Evolutionary conservation across 169 alveolate species (phyloP).

Genomic region (Theileria parva): DNA sequence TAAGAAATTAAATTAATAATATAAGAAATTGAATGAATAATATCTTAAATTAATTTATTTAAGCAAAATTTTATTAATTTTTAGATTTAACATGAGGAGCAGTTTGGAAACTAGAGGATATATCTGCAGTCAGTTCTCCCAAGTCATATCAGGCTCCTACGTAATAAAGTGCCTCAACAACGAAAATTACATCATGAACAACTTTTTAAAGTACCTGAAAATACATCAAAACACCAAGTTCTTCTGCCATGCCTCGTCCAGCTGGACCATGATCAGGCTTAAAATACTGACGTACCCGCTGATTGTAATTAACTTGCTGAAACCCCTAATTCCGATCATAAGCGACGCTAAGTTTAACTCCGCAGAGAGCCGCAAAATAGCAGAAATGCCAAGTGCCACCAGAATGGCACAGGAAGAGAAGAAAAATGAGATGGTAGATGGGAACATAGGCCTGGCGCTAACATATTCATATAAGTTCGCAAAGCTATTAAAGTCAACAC

Average conservation of each 20-base stretch:
- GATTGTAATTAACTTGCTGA: conserved; percentile 36
- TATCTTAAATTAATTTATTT: not conserved
- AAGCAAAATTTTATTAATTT: not conserved
- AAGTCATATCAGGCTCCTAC: conserved; percentile 48
- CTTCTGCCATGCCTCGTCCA: conserved; percentile 34
- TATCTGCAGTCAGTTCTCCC: conserved; percentile 51
- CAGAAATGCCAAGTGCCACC: not conserved
- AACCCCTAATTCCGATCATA: conserved; percentile 40
- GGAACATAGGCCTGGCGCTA: conserved; percentile 51
- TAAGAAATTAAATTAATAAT: too few species aligned
- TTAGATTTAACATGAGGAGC: conserved; percentile 53
- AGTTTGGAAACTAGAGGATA: conserved; percentile 45
- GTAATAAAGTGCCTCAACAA: conserved; percentile 44
- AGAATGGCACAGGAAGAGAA: not conserved
- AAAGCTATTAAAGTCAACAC: conserved; percentile 33
- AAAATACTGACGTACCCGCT: conserved; percentile 53
- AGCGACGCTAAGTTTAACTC: not conserved
- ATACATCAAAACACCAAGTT: conserved; percentile 54
- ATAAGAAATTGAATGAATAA: not conserved
- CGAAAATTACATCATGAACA: conserved; percentile 39
- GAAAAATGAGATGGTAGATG: conserved; percentile 21
- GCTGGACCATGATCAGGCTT: conserved; percentile 59
- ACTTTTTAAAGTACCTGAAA: conserved; percentile 45
- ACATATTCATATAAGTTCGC: conserved; percentile 54
- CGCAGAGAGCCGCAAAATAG: not conserved